A percentile compares a stretch with the other conserved stretches of the same genome.
Evolutionary conservation across 495 filamentous ascomycete genomes (phyloP).

Genomic region (Lasiosphaeria hispida): DNA sequence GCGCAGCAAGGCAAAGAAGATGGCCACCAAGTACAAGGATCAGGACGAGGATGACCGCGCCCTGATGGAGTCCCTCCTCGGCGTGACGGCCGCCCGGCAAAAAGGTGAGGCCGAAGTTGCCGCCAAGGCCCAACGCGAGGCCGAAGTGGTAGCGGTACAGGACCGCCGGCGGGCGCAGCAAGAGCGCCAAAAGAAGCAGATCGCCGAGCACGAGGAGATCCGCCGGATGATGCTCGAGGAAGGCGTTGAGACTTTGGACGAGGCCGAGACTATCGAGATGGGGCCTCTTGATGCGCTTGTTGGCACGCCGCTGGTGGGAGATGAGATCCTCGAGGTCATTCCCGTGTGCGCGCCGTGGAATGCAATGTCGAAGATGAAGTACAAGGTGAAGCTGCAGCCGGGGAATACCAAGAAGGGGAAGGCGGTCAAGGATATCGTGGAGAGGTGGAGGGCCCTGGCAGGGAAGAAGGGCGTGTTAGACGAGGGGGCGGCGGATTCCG

Average conservation of each 20-base stretch:
- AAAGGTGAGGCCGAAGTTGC: constrained; percentile 53
- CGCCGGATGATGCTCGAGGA: constrained; percentile 56
- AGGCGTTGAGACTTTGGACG: constrained; percentile 42
- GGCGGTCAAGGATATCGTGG: constrained; percentile 83
- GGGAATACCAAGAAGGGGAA: constrained; percentile 91
- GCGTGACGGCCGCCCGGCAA: constrained; percentile 58
- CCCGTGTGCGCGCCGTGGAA: constrained; percentile 89
- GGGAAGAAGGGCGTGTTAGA: constrained; percentile 58
- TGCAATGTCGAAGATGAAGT: constrained; percentile 75
- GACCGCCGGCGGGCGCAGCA: constrained; percentile 78
- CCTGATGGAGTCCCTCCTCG: constrained; percentile 77
- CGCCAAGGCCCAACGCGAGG: constrained; percentile 50
- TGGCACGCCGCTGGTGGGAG: constrained; percentile 72
- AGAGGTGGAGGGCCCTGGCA: constrained; percentile 66
- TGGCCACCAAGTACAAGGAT: constrained; percentile 84
- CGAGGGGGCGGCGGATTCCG: constrained; percentile 56
- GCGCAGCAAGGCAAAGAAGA: constrained; percentile 80
- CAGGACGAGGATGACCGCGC: constrained; percentile 92
- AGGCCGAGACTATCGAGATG: constrained; percentile 57
- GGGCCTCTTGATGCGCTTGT: constrained; percentile 70
- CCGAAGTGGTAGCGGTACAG: constrained; percentile 62
- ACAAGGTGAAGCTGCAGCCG: constrained; percentile 89
- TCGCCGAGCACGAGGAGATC: constrained; percentile 63
- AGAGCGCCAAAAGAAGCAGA: constrained; percentile 60
- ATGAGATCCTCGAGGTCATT: constrained; percentile 87